Evolutionary conservation across 441 rosid genomes (phyloP), one percentile per base, ranked within the genome.

Genomic region (Adansonia madagascariensis): DNA sequence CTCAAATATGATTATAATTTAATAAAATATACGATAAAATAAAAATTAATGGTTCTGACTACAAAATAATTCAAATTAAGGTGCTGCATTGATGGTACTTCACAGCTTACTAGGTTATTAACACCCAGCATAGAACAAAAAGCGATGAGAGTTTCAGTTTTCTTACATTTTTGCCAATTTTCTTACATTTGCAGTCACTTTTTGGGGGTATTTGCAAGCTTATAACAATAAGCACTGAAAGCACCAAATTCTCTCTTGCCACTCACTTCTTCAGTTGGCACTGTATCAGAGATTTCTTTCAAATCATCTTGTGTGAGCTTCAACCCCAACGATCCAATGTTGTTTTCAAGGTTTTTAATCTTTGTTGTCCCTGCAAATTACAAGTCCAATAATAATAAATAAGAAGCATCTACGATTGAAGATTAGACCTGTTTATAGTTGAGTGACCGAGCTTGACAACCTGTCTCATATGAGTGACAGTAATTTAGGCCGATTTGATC

Each of bases 321-420:
- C 69, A 83, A 4, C 0, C 62, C 68, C 80, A 81, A 20, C 8
- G 89, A 80, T 52, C 84, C 77, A 46, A 86, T 80, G 68, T 86
- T 88, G 61, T 71, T 78, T 12, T 78, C 81, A 4, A 88, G 84
- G 82, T 86, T 86, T 83, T 80, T 77, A 18, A 83, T 41, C 55
- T 88, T 88, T 6, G 87, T 85, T 73, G 88, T 86, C 43, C 87
- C 89, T 86, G 80, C 9, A 67, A 56, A 74, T n/a, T 59, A 50
- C 65, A 61, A 74, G 61, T 10, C 52, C 15, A 27, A 27, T 27
- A 27, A 27, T 27, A 27, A 27, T 27, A 27, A 27, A 27, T 27
- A 27, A 27, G 31, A 27, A 27, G 31, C 31, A 27, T 27, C 31
- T 27, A 2, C 31, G 31, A 27, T 27, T 27, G 31, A 27, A 27